Base-by-base conservation (phyloP, 2,329 filamentous ascomycete species). In the Xylariomycetidae sp. region DNA sequence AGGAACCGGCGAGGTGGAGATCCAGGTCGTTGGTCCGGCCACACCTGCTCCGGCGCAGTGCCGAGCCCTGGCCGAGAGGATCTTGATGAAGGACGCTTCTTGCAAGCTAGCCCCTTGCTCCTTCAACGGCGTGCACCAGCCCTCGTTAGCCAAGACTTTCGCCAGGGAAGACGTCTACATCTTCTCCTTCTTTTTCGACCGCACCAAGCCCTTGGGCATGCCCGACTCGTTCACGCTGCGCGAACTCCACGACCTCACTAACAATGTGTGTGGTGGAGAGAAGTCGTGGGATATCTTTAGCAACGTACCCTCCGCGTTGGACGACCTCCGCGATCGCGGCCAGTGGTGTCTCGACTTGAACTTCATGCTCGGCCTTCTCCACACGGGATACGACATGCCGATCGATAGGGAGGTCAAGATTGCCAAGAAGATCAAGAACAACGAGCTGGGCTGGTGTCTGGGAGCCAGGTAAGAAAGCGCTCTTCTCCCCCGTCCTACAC, bases 151-250 rank as follows among this genome's bases (percentile, higher is more conserved):
- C 49, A 94, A 95, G 72, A 98, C 92, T 0, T 98, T 98, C 54
- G 70, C 86, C 16, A 76, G 74, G 43, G 90, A 97, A 63, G 89
- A 96, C 52, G 79, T 97, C 25, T 98, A 90, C 66, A 88, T 97
- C 49, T 90, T 98, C 65, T 94, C 87, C 18, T 98, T 94, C 74
- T 98, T 98, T 67, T 96, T 85, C 66, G 92, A 98, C 69, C 89
- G 94, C 53, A 94, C 86, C 16, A 77, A 86, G 59, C 87, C 88
- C 4, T 78, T 98, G 9, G 94, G 94, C 47, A 97, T 98, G 88
- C 92, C 94, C n/a, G 88, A 95, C 48, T 89, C 85, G 5, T 98
- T 97, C 64, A 96, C 89, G 1, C 69, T 98, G 20, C 77, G 82
- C 31, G 92, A 98, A 68, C 74, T 98, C 54, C 83, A 89, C 53